Conservation (phyloP, 1,284 basidiomycete species). For the Trametes pubescens region DNA sequence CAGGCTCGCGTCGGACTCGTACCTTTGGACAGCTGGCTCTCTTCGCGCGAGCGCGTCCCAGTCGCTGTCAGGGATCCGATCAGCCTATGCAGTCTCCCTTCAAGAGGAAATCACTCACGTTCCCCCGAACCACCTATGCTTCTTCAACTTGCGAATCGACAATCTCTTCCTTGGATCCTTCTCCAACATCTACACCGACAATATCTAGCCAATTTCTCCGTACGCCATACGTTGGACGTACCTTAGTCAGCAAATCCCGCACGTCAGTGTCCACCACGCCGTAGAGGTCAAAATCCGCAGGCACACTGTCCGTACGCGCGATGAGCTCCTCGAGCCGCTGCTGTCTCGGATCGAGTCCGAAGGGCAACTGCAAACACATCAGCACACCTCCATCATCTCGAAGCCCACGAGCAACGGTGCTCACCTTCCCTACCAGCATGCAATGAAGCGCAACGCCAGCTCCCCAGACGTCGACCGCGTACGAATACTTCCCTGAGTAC, state of each 20-base stretch:
- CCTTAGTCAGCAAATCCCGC: conserved; percentile 32
- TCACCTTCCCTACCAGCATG: conserved; percentile 56
- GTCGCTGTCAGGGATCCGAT: conserved; percentile 12
- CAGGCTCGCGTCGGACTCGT: not conserved
- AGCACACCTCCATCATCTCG: not conserved
- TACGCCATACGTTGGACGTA: not conserved
- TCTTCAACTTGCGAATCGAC: conserved; percentile 36
- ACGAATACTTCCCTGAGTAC: conserved; percentile 53
- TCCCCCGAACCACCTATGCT: conserved; percentile 35
- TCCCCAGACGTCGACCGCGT: conserved; percentile 50
- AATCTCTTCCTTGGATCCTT: conserved; percentile 36
- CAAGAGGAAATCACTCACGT: conserved; percentile 26
- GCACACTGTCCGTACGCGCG: conserved; percentile 25
- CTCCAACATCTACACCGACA: conserved; percentile 35
- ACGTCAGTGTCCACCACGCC: conserved; percentile 24
- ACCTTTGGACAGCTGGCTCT: not conserved
- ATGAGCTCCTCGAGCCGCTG: conserved; percentile 33
- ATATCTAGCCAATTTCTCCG: not conserved
- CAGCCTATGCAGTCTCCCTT: not conserved
- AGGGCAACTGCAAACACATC: conserved; percentile 33
- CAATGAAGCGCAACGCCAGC: conserved; percentile 68
- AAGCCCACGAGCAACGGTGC: not conserved
- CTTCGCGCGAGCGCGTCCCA: conserved; percentile 25
- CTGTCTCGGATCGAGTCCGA: conserved; percentile 29
- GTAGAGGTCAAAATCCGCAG: conserved; percentile 23